Evolutionary conservation across 805 yeast species (phyloP).

Genomic region (Yarrowia sp.): DNA sequence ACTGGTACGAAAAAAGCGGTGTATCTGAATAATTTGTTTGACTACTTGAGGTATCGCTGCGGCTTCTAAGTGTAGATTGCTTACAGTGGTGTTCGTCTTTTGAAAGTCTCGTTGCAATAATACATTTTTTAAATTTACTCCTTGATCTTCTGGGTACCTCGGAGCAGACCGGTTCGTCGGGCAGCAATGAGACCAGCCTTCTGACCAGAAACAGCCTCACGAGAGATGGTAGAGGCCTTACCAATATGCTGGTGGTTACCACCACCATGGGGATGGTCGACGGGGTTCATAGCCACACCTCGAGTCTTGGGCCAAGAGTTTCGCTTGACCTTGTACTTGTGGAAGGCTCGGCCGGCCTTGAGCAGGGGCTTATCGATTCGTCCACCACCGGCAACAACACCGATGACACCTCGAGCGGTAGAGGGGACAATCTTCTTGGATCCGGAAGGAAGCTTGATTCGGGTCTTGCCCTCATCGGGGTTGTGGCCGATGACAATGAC

Average conservation of each 20-base stretch:
- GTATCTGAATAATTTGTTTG: not conserved
- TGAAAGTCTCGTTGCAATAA: constrained; percentile 15
- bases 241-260: constrained; percentile 99
- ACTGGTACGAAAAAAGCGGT: too few relatives aligned
- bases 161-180: constrained; percentile 99
- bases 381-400: constrained; percentile 99
- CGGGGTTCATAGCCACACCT: constrained; percentile 99
- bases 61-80: too few relatives aligned
- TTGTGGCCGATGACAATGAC: constrained; percentile 98
- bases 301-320: constrained; percentile 99
- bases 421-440: constrained; percentile 95
- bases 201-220: constrained; percentile 99
- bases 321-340: constrained; percentile 98
- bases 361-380: constrained; percentile 99
- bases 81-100: not conserved
- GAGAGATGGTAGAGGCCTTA: constrained; percentile 98
- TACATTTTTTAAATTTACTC: constrained; percentile 45
- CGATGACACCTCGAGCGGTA: constrained; percentile 98
- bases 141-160: constrained; percentile 97
- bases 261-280: constrained; percentile 99
- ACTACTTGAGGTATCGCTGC: not conserved
- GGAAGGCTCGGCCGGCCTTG: constrained; percentile 99
- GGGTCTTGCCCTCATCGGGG: constrained; percentile 98
- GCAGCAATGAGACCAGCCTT: constrained; percentile 99
- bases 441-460: constrained; percentile 99